phyloP scores from a whole-genome alignment of 441 rosid genomes.

The Sinapis alba region DNA sequence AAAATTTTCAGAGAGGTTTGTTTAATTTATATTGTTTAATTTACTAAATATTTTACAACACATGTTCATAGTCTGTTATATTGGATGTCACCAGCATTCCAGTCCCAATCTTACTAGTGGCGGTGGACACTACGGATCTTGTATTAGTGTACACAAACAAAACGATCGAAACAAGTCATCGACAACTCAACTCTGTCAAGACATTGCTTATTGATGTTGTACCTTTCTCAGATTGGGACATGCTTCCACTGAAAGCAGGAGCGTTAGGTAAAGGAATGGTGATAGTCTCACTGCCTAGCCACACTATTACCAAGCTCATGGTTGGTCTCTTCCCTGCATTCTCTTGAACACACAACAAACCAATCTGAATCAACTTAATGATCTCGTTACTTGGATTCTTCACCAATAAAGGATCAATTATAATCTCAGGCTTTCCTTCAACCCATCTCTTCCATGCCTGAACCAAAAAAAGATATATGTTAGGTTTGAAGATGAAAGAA shows the following conservation, averaged over 20 bases:
- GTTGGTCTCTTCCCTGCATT: background rate
- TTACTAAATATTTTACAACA: too few species aligned
- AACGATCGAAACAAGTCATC: background rate
- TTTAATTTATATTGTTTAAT: too few species aligned
- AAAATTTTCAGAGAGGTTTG: background rate
- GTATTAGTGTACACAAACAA: background rate
- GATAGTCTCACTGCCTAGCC: background rate
- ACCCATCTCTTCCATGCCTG: background rate
- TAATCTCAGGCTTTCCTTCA: too few species aligned
- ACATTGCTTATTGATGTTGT: background rate
- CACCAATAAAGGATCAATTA: background rate
- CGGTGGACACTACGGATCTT: background rate
- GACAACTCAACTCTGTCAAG: background rate
- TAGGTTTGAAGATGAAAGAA: background rate
- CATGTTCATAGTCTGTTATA: background rate
- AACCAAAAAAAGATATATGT: background rate
- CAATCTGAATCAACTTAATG: background rate
- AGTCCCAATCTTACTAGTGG: background rate
- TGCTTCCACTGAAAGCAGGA: background rate
- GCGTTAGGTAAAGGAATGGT: background rate
- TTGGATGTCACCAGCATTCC: background rate
- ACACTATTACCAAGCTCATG: background rate
- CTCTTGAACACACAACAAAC: constrained; percentile 2
- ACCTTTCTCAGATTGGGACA: background rate
- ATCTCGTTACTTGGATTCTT: background rate